A percentile compares a stretch with the other conserved stretches of the same genome.
phyloP scores from a whole-genome alignment of 164 flowering plant genomes.

The Stephania japonica region DNA sequence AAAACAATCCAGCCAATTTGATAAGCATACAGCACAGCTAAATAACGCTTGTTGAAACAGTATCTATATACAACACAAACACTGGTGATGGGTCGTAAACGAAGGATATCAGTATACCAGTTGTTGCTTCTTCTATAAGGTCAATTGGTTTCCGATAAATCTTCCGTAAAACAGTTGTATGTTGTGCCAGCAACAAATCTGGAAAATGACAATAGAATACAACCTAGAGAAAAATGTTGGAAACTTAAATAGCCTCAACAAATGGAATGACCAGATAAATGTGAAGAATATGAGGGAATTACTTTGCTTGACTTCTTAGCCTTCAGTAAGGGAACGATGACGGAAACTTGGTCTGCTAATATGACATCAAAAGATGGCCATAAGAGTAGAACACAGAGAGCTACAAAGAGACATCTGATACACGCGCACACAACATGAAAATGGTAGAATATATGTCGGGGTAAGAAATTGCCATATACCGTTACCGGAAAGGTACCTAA shows the following conservation, averaged over 20 bases:
- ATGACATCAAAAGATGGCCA: slow-evolving; percentile 78
- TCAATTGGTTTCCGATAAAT: no score
- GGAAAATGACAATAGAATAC: slow-evolving; percentile 96
- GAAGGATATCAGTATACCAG: slow-evolving; percentile 38
- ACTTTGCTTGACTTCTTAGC: slow-evolving; percentile 73
- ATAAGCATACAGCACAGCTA: no score
- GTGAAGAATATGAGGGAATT: slow-evolving; percentile 5
- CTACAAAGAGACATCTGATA: slow-evolving; percentile 80
- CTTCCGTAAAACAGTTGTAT: slow-evolving; percentile 41
- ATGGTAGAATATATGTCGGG: slow-evolving; percentile 82
- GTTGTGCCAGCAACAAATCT: slow-evolving; percentile 79
- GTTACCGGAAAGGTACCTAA: no score
- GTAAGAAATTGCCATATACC: slow-evolving; percentile 69
- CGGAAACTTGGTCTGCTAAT: slow-evolving; percentile 89
- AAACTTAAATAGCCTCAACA: neutral
- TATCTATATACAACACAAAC: no score
- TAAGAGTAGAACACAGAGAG: slow-evolving; percentile 64
- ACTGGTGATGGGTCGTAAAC: neutral
- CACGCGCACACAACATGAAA: slow-evolving; percentile 94
- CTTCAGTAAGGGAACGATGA: slow-evolving; percentile 70
- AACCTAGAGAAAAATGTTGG: slow-evolving; percentile 44
- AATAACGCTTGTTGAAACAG: no score
- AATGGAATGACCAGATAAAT: neutral
- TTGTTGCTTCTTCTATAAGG: slow-evolving; percentile 87
- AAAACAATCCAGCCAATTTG: no score